These are phyloP conservation scores for Pyricularia grisea DNA, from an alignment of 2,329 filamentous ascomycete species.

Conservation along the genomic window DNA sequence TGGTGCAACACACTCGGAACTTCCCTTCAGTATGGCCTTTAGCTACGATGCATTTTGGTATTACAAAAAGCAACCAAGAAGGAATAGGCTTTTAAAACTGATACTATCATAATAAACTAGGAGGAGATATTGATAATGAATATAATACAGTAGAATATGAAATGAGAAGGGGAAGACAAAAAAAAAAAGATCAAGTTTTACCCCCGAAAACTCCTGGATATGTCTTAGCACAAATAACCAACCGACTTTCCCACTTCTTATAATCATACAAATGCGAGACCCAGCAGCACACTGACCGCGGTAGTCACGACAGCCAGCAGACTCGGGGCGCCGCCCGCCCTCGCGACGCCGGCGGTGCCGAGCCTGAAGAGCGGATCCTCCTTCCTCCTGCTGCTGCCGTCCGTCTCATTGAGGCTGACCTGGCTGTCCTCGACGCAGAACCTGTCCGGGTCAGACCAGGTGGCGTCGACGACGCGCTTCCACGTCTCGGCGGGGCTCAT, in stretches of 20 bases:
- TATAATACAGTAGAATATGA: too few species aligned
- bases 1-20: too few species aligned
- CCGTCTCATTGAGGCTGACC: constrained; percentile 11
- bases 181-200: too few species aligned
- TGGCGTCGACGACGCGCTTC: constrained; percentile 26
- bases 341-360: not conserved
- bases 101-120: too few species aligned
- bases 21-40: too few species aligned
- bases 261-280: not conserved
- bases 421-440: constrained; percentile 23
- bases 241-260: not conserved
- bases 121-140: too few species aligned
- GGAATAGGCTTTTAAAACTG: too few species aligned
- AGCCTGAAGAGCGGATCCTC: constrained; percentile 5
- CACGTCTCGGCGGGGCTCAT: constrained; percentile 26
- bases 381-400: not conserved
- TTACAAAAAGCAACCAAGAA: too few species aligned
- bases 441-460: constrained; percentile 20
- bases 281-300: not conserved
- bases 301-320: not conserved
- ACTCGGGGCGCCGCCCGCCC: not conserved
- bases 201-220: not conserved
- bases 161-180: too few species aligned
- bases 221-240: not conserved
- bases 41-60: too few species aligned